Evolutionary conservation across 352 stramenopile species (phyloP).

Genomic region (Pythium scleroteichum): DNA sequence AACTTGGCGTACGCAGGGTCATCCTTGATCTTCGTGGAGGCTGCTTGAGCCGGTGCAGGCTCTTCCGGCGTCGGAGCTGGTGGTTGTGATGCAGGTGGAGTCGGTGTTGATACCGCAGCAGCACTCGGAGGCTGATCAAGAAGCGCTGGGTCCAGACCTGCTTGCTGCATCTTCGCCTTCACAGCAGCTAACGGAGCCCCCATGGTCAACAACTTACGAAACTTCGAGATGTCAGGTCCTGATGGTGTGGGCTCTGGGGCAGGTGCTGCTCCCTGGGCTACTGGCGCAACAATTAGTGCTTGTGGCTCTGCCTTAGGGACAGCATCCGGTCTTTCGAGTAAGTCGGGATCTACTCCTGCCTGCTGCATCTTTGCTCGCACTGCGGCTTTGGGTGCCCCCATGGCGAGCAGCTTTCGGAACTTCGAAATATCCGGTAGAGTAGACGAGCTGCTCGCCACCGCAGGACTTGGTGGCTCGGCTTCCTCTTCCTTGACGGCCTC

Average conservation of each 20-base stretch:
- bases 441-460: not conserved
- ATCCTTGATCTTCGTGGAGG: conserved; percentile 28
- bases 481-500: conserved; percentile 30
- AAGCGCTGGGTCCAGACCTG: conserved; percentile 53
- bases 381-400: conserved; percentile 24
- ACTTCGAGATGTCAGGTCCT: conserved; percentile 57
- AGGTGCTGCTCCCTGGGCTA: not conserved
- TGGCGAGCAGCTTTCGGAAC: conserved; percentile 29
- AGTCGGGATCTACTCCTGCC: conserved; percentile 24
- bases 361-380: conserved; percentile 34
- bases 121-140: conserved; percentile 40
- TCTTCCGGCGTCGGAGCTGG: conserved; percentile 44
- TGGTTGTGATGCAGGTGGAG: conserved; percentile 33
- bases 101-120: conserved; percentile 17
- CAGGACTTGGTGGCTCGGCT: conserved; percentile 16
- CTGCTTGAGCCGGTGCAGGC: conserved; percentile 7
- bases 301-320: not conserved
- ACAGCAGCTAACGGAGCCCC: conserved; percentile 74
- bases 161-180: conserved; percentile 70
- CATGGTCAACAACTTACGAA: conserved; percentile 93
- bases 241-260: not conserved
- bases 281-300: not conserved
- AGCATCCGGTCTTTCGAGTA: conserved; percentile 16
- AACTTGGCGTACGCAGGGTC: conserved; percentile 40
- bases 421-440: conserved; percentile 19